Percentiles rank a stretch among this genome's conserved stretches.
phyloP scores from a whole-genome alignment of 805 yeast genomes.

The Nakazawaea molendinolei region DNA sequence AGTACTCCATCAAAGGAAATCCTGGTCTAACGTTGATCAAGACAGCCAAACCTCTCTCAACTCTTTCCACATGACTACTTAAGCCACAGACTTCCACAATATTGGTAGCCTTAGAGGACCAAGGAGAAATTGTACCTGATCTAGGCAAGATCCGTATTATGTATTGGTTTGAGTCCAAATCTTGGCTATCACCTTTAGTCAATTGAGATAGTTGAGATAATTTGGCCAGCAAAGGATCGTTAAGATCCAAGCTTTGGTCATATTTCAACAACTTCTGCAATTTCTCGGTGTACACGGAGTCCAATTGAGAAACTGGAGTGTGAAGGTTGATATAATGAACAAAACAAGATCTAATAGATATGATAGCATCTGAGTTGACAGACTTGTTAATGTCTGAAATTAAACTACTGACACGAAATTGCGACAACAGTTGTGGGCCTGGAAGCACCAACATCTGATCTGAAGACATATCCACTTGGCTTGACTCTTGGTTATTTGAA shows the following conservation, averaged over 20 bases:
- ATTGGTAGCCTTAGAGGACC: constrained; percentile 99
- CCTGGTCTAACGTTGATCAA: constrained; percentile 66
- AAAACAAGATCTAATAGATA: constrained; percentile 64
- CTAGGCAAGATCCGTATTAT: constrained; percentile 81
- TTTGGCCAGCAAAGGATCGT: constrained; percentile 28
- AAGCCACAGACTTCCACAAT: constrained; percentile 87
- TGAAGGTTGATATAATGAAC: constrained; percentile 74
- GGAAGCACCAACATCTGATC: constrained; percentile 46
- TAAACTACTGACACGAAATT: constrained; percentile 73
- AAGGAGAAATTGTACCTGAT: constrained; percentile 94
- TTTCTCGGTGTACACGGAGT: constrained; percentile 36
- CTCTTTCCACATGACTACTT: constrained; percentile 60
- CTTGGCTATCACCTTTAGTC: constrained; percentile 21
- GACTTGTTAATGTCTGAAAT: constrained; percentile 65
- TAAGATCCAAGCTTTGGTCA: constrained; percentile 55
- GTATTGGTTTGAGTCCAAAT: constrained; percentile 37
- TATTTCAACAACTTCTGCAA: constrained; percentile 64
- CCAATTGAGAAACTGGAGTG: constrained; percentile 22
- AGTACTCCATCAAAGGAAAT: constrained; percentile 53
- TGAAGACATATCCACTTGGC: background rate
- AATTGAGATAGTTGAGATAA: constrained; percentile 20
- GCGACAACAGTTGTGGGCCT: constrained; percentile 88
- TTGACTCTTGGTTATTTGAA: background rate
- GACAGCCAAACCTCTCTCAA: constrained; percentile 86
- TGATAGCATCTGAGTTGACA: constrained; percentile 60